Conservation (phyloP, 371 early-diverging fungal species). For the Encephalitozoon cuniculi region DNA sequence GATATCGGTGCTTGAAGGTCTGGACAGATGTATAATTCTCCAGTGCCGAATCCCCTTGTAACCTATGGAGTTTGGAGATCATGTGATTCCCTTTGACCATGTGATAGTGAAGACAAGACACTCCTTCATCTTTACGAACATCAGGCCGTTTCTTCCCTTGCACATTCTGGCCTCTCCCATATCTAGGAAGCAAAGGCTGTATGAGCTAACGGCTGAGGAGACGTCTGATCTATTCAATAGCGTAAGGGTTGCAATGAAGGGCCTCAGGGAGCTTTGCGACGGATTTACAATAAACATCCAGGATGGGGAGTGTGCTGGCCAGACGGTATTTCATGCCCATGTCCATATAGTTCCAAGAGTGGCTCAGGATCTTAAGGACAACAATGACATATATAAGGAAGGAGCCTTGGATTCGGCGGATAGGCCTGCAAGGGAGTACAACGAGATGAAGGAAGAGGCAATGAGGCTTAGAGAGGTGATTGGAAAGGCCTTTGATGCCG, state of each 20-base stretch:
- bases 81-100: constrained; percentile 34
- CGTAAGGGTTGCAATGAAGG: constrained; percentile 1
- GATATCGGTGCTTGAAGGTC: neutral
- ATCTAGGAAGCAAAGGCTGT: neutral
- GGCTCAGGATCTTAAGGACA: constrained; percentile 63
- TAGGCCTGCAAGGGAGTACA: constrained; percentile 27
- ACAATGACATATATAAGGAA: constrained; percentile 36
- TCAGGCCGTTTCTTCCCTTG: constrained; percentile 46
- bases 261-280: neutral
- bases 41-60: neutral
- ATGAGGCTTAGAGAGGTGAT: constrained; percentile 15
- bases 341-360: constrained; percentile 79
- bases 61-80: constrained; percentile 35
- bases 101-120: constrained; percentile 36
- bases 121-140: constrained; percentile 40
- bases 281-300: constrained; percentile 45
- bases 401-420: constrained; percentile 21
- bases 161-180: constrained; percentile 52
- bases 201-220: constrained; percentile 40
- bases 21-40: neutral
- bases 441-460: constrained; percentile 42
- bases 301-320: constrained; percentile 77
- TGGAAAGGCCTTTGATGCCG: neutral
- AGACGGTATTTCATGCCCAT: constrained; percentile 81
- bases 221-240: constrained; percentile 36